These are phyloP conservation scores for Parascedosporium putredinis DNA, from an alignment of 2,329 filamentous ascomycete species.

Conservation along the genomic window DNA sequence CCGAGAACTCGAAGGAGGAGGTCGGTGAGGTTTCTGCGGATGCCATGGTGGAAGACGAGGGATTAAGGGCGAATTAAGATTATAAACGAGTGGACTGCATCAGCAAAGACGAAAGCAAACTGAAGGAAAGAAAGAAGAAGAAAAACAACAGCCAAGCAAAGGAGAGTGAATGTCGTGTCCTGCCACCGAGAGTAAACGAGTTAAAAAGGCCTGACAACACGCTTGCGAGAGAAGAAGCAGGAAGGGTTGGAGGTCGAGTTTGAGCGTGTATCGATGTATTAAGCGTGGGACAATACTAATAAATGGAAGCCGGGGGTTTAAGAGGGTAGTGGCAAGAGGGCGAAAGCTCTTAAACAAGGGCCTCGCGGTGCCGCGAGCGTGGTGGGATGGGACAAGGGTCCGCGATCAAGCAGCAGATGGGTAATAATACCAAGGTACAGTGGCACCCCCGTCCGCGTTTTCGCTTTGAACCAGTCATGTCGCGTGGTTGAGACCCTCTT, in stretches of 20 bases:
- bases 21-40: conserved; percentile 4
- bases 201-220: not conserved
- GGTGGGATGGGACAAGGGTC: conserved; percentile 2
- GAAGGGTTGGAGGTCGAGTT: not conserved
- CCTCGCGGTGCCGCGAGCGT: conserved; percentile 1
- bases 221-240: not conserved
- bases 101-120: not conserved
- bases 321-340: conserved; percentile 1
- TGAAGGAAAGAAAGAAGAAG: too few relatives aligned
- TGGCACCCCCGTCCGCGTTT: conserved; percentile 1
- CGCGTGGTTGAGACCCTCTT: not conserved
- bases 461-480: not conserved
- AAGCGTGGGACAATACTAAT: not conserved
- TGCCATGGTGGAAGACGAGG: not conserved
- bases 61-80: not conserved
- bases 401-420: not conserved
- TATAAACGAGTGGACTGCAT: conserved; percentile 8
- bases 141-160: too few relatives aligned
- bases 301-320: conserved; percentile 1
- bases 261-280: not conserved
- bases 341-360: conserved; percentile 3
- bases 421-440: not conserved
- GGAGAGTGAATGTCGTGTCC: not conserved
- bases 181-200: not conserved
- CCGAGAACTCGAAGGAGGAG: conserved; percentile 4